Evolutionary conservation across 176 grass and related monocot species (phyloP).

Genomic region (Eragrostis curvula): DNA sequence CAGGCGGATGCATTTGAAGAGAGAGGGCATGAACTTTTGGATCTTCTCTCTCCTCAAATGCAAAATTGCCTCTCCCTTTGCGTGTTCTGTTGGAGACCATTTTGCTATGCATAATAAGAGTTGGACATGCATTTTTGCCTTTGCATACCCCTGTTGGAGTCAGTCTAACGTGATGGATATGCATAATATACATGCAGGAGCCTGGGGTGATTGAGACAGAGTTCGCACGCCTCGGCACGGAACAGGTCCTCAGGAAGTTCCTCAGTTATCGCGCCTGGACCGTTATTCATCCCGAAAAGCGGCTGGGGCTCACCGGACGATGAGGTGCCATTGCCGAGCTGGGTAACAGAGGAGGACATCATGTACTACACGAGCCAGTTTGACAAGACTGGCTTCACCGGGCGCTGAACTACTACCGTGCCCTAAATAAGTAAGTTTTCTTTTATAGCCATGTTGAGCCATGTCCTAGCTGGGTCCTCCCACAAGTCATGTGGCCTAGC

Average conservation of each 20-base stretch:
- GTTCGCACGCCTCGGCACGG: slow-evolving; percentile 57
- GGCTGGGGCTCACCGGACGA: slow-evolving; percentile 69
- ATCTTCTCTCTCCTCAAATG: too few species aligned
- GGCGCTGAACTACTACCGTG: slow-evolving; percentile 72
- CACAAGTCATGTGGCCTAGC: too few species aligned
- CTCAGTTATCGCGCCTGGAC: slow-evolving; percentile 46
- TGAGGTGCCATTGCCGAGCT: slow-evolving; percentile 57
- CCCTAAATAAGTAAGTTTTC: slow-evolving; percentile 51
- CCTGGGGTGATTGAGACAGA: slow-evolving; percentile 65
- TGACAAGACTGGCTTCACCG: slow-evolving; percentile 70
- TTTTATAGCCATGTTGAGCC: too few species aligned
- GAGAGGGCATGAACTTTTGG: too few species aligned
- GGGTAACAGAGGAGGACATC: slow-evolving; percentile 66
- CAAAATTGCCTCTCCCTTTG: too few species aligned
- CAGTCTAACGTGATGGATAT: not conserved
- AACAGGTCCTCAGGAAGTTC: slow-evolving; percentile 55
- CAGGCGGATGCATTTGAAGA: too few species aligned
- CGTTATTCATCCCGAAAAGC: slow-evolving; percentile 55
- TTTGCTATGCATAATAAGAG: too few species aligned
- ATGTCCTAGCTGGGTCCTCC: too few species aligned
- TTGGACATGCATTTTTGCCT: too few species aligned
- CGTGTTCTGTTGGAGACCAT: too few species aligned
- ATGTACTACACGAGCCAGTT: slow-evolving; percentile 58
- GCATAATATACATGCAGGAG: slow-evolving; percentile 44
- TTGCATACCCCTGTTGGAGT: too few species aligned